Base-by-base conservation (phyloP, 441 rosid genomes). In the Bocquillonia castaneifolia region DNA sequence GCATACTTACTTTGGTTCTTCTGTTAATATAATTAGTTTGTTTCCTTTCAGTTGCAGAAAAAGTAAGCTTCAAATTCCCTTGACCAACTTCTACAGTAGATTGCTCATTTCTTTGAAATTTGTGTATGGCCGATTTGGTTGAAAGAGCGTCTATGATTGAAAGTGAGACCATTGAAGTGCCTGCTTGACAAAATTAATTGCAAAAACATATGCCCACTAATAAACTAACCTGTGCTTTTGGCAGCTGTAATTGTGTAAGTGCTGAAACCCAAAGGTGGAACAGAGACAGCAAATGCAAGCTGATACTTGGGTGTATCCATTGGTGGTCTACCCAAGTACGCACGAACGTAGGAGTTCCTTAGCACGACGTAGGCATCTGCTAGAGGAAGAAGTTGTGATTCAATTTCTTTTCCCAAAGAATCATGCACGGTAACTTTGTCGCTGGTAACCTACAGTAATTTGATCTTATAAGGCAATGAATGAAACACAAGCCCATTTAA, bases 231-330 rank as follows among this genome's bases (percentile, higher is more conserved):
- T 89, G 87, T 44, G 52, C 50, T 78, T 85, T 83, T 80, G 75
- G 89, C 79, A 72, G 69, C 77, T 59, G 95, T 89, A 74, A 96
- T 79, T 42, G 81, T 77, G 78, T 93, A 96, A 52, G 94, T 88
- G 80, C 81, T 87, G 89, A 89, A 96, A 76, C 98, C 99, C 68
- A 96, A 88, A 63, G 99, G 92, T 66, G 97, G 97, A 42, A 87
- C 89, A 65, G 90, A 84, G 29, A 78, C 94, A 17, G 86, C 47
- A 78, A 96, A 96, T 71, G 91, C 93, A 71, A 96, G 89, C 96
- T 92, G 86, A 81, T 86, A 89, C 72, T 88, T 91, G 6, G 97
- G 97, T 52, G 79, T 79, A 76, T 70, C 81, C 31, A 67, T 69
- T n/a, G 96, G 89, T 53, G 66, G 67, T 76, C 67, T 80, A 73